Percentiles rank a stretch among this genome's conserved stretches.
Evolutionary conservation across 164 flowering plant species (phyloP).

Genomic region (Dillenia turbinata): DNA sequence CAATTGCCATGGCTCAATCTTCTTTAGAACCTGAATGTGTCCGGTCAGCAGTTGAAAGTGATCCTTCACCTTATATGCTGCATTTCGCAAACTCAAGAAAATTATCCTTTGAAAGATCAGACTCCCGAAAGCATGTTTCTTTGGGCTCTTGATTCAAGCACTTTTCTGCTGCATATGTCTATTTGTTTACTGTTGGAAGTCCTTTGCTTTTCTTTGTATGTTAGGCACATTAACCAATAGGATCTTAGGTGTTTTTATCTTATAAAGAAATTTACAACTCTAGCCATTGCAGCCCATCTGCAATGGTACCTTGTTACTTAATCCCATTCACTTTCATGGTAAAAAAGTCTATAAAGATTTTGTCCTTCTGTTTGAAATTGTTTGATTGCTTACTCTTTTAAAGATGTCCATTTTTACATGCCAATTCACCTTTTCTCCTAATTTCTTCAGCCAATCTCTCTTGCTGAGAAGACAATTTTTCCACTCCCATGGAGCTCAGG

Average conservation of each 20-base stretch:
- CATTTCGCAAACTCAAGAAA: constrained; percentile 79
- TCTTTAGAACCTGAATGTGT: constrained; percentile 56
- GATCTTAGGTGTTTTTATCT: too few relatives aligned
- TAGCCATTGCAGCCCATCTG: too few relatives aligned
- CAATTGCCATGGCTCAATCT: constrained; percentile 57
- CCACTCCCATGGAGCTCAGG: constrained; percentile 99
- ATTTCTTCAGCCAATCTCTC: constrained; percentile 58
- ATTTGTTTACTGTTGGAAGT: too few relatives aligned
- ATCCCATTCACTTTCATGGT: too few relatives aligned
- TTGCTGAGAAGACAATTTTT: constrained; percentile 86
- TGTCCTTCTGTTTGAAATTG: too few relatives aligned
- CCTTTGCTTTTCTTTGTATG: too few relatives aligned
- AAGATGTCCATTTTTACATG: constrained; percentile 4
- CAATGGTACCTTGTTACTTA: too few relatives aligned
- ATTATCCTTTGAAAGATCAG: constrained; percentile 73
- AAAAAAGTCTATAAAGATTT: too few relatives aligned
- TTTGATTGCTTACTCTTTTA: not conserved
- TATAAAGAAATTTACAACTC: too few relatives aligned
- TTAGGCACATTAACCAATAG: too few relatives aligned
- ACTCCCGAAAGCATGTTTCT: constrained; percentile 62
- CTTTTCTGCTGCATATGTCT: not conserved
- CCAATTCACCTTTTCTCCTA: too few relatives aligned
- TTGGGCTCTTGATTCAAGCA: not conserved
- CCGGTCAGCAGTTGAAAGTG: constrained; percentile 50
- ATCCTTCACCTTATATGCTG: constrained; percentile 44